These are phyloP conservation scores for Scalesia atractyloides DNA, from an alignment of 129 eudicot genomes.

Conservation along the genomic window DNA sequence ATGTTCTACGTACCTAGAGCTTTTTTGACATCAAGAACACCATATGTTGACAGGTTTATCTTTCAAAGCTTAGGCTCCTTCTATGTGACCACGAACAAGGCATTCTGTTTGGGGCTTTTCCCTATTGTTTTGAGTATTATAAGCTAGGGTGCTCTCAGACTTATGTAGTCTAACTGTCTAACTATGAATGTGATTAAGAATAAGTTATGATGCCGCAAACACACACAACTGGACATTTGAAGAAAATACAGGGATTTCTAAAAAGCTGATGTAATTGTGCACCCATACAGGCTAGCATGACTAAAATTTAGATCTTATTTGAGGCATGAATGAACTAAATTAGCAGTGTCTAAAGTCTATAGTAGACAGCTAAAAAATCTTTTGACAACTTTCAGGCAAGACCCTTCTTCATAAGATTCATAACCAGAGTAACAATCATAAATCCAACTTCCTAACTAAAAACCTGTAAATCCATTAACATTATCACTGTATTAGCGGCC, in stretches of 20 bases:
- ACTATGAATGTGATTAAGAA: neutral
- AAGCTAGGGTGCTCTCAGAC: neutral
- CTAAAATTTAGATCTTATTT: slow-evolving; percentile 1
- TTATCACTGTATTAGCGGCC: too few species aligned
- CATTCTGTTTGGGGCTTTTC: neutral
- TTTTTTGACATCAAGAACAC: neutral
- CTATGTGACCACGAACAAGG: neutral
- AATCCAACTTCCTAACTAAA: neutral
- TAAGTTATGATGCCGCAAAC: neutral
- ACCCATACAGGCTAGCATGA: slow-evolving; percentile 8
- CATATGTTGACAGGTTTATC: neutral
- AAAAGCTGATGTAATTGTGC: neutral
- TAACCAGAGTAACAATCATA: neutral
- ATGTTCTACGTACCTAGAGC: neutral
- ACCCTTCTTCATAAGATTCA: neutral
- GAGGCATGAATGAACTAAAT: neutral
- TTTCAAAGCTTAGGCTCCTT: neutral
- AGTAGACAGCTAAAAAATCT: neutral
- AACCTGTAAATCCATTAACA: neutral
- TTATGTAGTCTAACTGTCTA: neutral
- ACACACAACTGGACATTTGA: neutral
- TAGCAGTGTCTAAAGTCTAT: neutral
- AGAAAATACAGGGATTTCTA: neutral
- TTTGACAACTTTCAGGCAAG: neutral
- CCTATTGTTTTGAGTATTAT: neutral